Base-by-base conservation (phyloP, 2,329 filamentous ascomycete genomes). In the Aspergillus sp. region DNA sequence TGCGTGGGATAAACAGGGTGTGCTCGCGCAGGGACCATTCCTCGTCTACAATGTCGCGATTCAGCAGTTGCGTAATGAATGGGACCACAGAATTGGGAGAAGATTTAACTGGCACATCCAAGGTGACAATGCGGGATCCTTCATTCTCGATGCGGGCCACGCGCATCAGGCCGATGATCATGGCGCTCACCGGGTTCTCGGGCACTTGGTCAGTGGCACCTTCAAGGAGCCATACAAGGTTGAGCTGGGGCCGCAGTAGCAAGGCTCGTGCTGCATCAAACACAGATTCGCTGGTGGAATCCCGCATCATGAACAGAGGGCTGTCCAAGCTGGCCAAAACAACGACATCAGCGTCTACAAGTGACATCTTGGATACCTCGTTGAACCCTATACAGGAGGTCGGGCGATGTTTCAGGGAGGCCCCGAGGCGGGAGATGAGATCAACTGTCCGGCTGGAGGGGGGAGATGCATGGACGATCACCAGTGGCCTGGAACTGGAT, bases 1-100 rank as follows among this genome's bases (percentile, higher is more conserved):
- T 45, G 4, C 57, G 57, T 3, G 57, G 57, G 12, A 59, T 55
- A 17, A 43, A 59, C 7, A 59, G 36, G 23, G 12, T 21, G 10
- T 45, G 23, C 28, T 54, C 32, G 19, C 57, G 51, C 9, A 53
- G 48, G 13, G 48, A 39, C 21, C 39, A 45, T 43, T 58, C 56
- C 19, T 58, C 49, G 32, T 58, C 56, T 8, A 12, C 25, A 13
- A 47, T 38, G 23, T 17, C 38, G 5, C 21, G 28, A 58, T 58
- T 39, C n/a, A 48, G 23, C 13, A 53, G 19, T n/a, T 55, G 52
- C 9, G 25, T 19, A 15, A 28, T 23, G 8, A 28, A 28, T 4
- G 19, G 12, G 1, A 23, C 23, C 5, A 21, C 15, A 21, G 45
- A 55, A 12, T 30, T 21, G 52, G 19, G 23, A 9, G 17, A 6